Base-by-base conservation (phyloP, 768 basidiomycete genomes). In the Zangia roseola region DNA sequence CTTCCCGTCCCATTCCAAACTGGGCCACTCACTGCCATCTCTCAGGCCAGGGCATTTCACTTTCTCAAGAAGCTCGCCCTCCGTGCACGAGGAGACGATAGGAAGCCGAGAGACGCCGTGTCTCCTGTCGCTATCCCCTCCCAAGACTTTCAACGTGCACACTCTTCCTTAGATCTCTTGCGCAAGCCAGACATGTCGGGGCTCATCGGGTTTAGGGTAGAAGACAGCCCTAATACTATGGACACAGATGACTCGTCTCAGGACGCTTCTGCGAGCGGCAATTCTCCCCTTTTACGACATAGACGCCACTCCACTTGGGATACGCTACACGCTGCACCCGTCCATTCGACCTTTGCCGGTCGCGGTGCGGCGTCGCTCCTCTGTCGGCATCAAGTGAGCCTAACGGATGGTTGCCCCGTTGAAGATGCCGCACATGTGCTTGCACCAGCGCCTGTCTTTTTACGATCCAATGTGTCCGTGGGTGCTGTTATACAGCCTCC, bases 1-100 rank as follows among this genome's bases (percentile, higher is more conserved):
- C 31, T 1, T 12, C 37, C n/a, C 45, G 49, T 47, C 47, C 2
- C 17, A 38, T 56, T 69, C 46, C 4, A 43, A 61, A 61, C 40
- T 4, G 14, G 41, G 37, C 56, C 20, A 23, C 45, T 40, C 19
- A 43, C 38, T 25, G 10, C 44, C 23, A 16, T 45, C 41, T 47
- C 12, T 19, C 47, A 64, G 64, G 53, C 53, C 49, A 72, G 71
- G 43, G 71, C 47, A 64, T 62, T 67, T 63, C 69, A 62, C 55
- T 79, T 62, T 45, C 68, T 57, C 65, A 78, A 56, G 69, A 74
- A 56, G 59, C 70, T 59, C 40, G 62, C 65, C 21, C 25, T 53
- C 6, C 72, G 67, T 47, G 64, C 65, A 28, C 69, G 75, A 28
- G 55, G 66, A 34, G 56, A 61, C 37, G 55, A 40, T 6, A 65